Evolutionary conservation across 305 asterid genomes (phyloP), one percentile per base, ranked within the genome.

Genomic region (Lippia alba): DNA sequence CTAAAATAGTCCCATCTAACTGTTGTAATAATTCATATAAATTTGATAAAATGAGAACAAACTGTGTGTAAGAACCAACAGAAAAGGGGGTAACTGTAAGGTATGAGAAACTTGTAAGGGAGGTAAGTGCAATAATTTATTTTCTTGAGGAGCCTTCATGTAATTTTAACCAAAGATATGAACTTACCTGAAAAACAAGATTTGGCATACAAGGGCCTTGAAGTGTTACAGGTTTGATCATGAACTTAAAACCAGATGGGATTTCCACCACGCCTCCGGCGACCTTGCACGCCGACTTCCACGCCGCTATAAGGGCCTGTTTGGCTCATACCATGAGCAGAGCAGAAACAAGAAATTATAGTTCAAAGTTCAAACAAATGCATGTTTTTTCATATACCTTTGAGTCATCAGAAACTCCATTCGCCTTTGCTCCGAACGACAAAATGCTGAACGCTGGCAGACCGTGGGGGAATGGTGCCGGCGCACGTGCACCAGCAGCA

Each of bases 131-230:
- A 36, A 36, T 36, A 2, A 36, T 36, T 36, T 36, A 36, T 36
- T 36, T 36, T 36, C 41, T 36, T 36, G 41, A 4, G 41, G 9
- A 4, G 0, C 41, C 9, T 5, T 36, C 4, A 8, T 10, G 53
- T 3, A 46, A 46, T 10, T 10, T 10, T 14, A 19, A 12, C 1
- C 9, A 20, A 56, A 44, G 40, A 11, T 4, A 18, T 17, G 16
- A 2, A 73, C 58, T 67, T 14, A 86, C 97, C 83, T 89, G 91
- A 48, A 91, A 79, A 77, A 77, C 79, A 20, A 91, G 89, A 75
- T 79, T 67, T 16, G 91, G 94, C 86, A 67, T 70, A 66, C 96
- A 91, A 50, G 95, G 95, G 10, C 96, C 96, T 80, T 87, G 81
- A 64, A 91, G 93, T 30, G 83, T 84, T 18, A 82, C 63, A 15